Evolutionary conservation across 2,329 filamentous ascomycete genomes (phyloP), one percentile per base, ranked within the genome.

Genomic region (Aspergillus felis): DNA sequence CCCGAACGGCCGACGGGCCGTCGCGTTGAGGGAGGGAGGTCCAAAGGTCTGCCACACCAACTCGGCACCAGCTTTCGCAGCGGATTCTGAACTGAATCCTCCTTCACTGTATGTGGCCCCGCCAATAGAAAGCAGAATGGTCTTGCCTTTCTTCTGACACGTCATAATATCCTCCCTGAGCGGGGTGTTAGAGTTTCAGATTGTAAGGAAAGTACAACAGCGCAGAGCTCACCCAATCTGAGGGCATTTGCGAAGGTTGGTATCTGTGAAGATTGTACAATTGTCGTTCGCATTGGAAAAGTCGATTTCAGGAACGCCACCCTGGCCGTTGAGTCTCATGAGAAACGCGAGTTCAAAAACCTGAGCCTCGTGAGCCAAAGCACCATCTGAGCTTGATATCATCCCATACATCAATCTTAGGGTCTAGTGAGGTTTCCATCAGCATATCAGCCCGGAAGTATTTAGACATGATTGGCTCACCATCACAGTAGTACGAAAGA

Each of bases 31-130:
- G 41, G 71, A 68, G 5, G 73, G 68, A 4, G 88, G 85, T 2
- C 89, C 89, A 69, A 91, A 91, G 61, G 86, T 87, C 52, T 82
- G 78, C 88, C 88, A 92, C 56, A 92, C 75, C 22, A 82, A 78
- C 54, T 87, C 74, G 0, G 88, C 89, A 2, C 82, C 82, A 1
- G 76, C 68, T 22, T 77, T 69, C 5, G 87, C 87, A 0, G 77
- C 81, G 0, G 72, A 61, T 1, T 76, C 64, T n/a, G 79, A 82
- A 41, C 72, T 66, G 76, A 90, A 90, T 27, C 87, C 87, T 32
- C 85, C 87, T 69, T 90, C 86, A 20, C 78, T 84, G 71, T 90
- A 89, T 1, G 86, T 87, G 2, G 84, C 84, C 32, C 89, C 88
- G 20, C 88, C 89, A 48, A 92, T 79, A 2, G 88, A 91, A 9